Evolutionary conservation across 371 early-diverging fungal species (phyloP).

Genomic region (Mucor racemosus): DNA sequence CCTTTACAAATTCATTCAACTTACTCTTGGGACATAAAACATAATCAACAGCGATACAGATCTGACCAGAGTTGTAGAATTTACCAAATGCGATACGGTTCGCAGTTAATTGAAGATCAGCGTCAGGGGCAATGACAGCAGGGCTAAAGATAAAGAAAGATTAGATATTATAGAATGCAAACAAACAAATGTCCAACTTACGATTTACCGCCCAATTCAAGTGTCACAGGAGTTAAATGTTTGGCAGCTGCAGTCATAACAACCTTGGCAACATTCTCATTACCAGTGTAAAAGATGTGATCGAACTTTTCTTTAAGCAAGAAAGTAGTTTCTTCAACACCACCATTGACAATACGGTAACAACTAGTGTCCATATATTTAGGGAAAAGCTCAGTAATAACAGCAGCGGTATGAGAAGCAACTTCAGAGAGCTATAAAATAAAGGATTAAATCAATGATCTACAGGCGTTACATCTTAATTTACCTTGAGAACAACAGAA

Average conservation of each 20-base stretch:
- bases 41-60: constrained; percentile 91
- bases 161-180: neutral
- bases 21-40: constrained; percentile 65
- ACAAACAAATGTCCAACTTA: constrained; percentile 26
- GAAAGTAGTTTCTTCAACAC: constrained; percentile 74
- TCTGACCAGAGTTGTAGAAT: constrained; percentile 85
- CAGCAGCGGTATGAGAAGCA: constrained; percentile 67
- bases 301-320: constrained; percentile 77
- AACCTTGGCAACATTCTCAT: constrained; percentile 76
- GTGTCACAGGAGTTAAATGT: constrained; percentile 74
- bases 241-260: constrained; percentile 79
- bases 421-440: constrained; percentile 74
- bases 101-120: constrained; percentile 68
- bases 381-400: constrained; percentile 67
- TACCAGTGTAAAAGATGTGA: constrained; percentile 92
- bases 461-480: neutral
- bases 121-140: constrained; percentile 69
- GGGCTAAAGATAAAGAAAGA: constrained; percentile 50
- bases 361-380: constrained; percentile 76
- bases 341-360: constrained; percentile 81
- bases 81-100: constrained; percentile 87
- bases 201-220: constrained; percentile 89
- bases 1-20: constrained; percentile 53
- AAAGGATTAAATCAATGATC: neutral
- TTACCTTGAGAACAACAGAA: constrained; percentile 73